Conservation (phyloP, 2,329 filamentous ascomycete genomes). For the Stachybotrys elegans region DNA sequence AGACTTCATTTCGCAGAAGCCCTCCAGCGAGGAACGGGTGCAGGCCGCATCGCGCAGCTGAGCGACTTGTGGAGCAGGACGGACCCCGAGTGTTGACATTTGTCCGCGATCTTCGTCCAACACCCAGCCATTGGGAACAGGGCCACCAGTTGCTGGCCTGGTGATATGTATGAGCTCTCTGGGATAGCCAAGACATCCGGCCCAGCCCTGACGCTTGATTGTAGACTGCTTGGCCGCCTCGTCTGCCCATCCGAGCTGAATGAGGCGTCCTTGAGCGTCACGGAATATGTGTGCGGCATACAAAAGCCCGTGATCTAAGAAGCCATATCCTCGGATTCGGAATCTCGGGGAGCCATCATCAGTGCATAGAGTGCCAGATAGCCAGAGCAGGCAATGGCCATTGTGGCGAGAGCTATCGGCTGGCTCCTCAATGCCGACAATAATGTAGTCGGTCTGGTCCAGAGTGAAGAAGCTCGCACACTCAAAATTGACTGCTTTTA, state of each 20-base stretch:
- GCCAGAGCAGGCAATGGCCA: conserved; percentile 10
- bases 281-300: conserved; percentile 17
- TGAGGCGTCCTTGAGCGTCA: conserved; percentile 8
- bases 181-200: conserved; percentile 11
- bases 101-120: conserved; percentile 6
- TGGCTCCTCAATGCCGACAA: conserved; percentile 11
- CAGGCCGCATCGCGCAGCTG: not conserved
- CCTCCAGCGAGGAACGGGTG: conserved; percentile 3
- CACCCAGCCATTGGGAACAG: conserved; percentile 6
- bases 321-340: conserved; percentile 5
- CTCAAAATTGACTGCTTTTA: conserved; percentile 12
- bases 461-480: conserved; percentile 12
- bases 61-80: conserved; percentile 4
- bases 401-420: conserved; percentile 9
- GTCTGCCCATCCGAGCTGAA: conserved; percentile 15
- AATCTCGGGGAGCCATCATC: conserved; percentile 6
- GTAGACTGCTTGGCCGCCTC: conserved; percentile 9
- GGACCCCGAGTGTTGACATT: conserved; percentile 11
- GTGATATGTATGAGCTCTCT: conserved; percentile 9
- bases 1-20: conserved; percentile 2
- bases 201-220: conserved; percentile 11
- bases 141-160: no score
- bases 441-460: conserved; percentile 9
- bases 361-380: conserved; percentile 5
- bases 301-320: conserved; percentile 15